Base-by-base conservation (phyloP, 2,329 filamentous ascomycete species). In the Mariannaea sp. region DNA sequence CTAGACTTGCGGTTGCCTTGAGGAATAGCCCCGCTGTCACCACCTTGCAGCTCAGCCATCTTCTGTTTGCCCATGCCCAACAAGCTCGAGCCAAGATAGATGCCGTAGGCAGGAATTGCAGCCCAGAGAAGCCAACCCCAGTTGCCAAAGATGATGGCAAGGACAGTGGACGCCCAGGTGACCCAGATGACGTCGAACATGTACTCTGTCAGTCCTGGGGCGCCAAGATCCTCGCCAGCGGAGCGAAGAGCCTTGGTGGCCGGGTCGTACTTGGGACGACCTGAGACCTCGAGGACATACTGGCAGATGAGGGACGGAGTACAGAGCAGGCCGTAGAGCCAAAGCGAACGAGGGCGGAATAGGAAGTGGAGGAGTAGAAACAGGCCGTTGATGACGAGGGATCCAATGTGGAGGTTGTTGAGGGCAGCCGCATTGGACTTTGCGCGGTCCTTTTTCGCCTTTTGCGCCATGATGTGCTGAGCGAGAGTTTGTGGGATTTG, bases 101-200 rank as follows among this genome's bases (percentile, higher is more conserved):
- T 67, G 8, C 80, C 81, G 59, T 81, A 85, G 30, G 78, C 80
- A 5, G 82, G 82, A 4, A 85, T 76, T 17, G 79, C 68, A 13
- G 73, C 66, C 80, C 80, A 85, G 9, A 84, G 63, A 16, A 82
- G 68, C 81, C 81, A 85, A 12, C 76, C 89, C 76, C 87, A 87
- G 70, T 97, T 92, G 4, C 94, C 94, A 41, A 93, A 82, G 22
- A 96, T 59, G 13, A 88, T 81, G 12, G 87, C 92, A n/a, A 88
- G 72, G 7, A 87, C 73, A 33, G 90, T 77, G 48, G 86, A 89
- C 9, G 84, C 86, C 87, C 92, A 97, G 0, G 92, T 97, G 76
- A 96, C 91, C 83, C 96, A 97, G 47, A 96, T 78, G 43, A 96
- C 84, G 75, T 99, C 94, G 82, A 96, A 99, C 88, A 97, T 90